Evolutionary conservation across 805 yeast genomes (phyloP), one percentile per base, ranked within the genome.

Genomic region (Martiniozyma abietophila): DNA sequence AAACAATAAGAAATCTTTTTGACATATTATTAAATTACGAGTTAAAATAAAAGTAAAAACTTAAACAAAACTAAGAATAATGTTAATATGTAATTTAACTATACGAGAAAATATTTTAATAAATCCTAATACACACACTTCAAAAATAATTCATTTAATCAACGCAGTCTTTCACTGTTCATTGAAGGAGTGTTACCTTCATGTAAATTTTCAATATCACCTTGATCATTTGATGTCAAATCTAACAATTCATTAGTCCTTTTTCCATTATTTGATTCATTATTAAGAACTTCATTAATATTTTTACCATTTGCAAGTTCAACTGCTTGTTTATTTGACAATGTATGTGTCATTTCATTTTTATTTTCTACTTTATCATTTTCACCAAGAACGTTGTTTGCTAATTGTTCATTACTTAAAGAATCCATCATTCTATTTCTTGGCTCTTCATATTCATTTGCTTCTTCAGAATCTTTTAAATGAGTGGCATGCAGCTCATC

Each of bases 351-450:
- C 27, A 40, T 4, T 2, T 15, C 10, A 21, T 40, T 33, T 5
- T 11, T 27, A 4, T 33, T 29, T 5, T 23, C 18, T 8, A n/a
- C 6, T 8, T 2, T 16, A 17, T 27, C 16, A 3, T 20, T 22
- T 10, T 19, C 16, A 25, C 28, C 32, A 10, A 12, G 9, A 8
- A 34, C n/a, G 6, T 16, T 18, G 6, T 15, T 31, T 15, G 14
- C 27, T 6, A 34, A 28, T 23, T 42, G 40, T 12, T 31, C 38
- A 14, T 42, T 42, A 1, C 43, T 39, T 8, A 42, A 18, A 2
- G 43, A 36, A 24, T 42, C 45, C 41, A 42, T 32, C 37, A 42
- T 34, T 8, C 39, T 27, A 21, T 39, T 39, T 6, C 43, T 34
- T 17, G 41, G 41, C n/a, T 29, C 27, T 20, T 34, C 36, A 18